Base-by-base conservation (phyloP, 2,329 filamentous ascomycete genomes). In the Karstenula rhodostoma region DNA sequence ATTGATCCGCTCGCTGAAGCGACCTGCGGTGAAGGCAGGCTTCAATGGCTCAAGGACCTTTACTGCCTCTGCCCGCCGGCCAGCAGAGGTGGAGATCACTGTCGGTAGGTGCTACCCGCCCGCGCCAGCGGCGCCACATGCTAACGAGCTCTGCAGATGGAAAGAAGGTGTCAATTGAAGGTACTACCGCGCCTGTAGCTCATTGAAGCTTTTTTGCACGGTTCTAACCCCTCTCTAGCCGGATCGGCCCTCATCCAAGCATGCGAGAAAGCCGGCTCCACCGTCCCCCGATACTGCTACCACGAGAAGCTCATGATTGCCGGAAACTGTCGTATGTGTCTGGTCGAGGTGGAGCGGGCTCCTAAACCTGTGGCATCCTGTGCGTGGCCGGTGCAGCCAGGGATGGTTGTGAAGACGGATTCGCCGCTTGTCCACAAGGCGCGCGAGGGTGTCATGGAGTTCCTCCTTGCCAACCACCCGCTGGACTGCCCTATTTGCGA, bases 241-340 rank as follows among this genome's bases (percentile, higher is more conserved):
- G 94, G 94, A 69, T 95, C 95, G 73, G 94, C 95, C 76, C 87
- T 99, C 74, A 99, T 99, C 79, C 95, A 99, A 84, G 95, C 95
- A 77, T 99, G 95, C 85, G 95, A 99, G 83, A 97, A 99, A 85
- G 95, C 94, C 67, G 95, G 95, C 76, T 87, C 86, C 68, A 95
- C 91, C 64, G 86, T 98, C 76, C 94, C 94, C 71, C 93, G 94
- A 92, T 97, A 97, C 82, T 98, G 94, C 83, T 98, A 98, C 82
- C 94, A 97, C 87, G 94, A 98, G 91, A 98, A 99, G 84, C 87
- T 99, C 71, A 93, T 96, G 90, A 97, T 99, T 86, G 95, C 95
- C 75, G 95, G 95, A 81, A 99, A 98, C 83, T 99, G 95, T 83
- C 93, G 95, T 84, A 99, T 99, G 95, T 99, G 95, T 82, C 84